Conservation (phyloP, 1,284 basidiomycete genomes). For the Melampsora americana region DNA sequence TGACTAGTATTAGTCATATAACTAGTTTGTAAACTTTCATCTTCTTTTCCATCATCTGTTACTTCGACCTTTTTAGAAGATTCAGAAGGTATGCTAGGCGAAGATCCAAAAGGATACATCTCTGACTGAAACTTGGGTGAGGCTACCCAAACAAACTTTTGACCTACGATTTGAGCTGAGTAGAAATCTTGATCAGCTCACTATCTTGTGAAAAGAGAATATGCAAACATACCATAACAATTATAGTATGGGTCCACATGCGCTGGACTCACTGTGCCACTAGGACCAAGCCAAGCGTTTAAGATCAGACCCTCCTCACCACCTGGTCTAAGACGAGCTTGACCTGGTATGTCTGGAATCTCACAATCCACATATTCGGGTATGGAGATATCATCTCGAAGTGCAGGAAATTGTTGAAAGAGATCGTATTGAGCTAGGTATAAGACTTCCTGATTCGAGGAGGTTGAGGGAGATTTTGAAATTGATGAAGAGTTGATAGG, state of each 20-base stretch:
- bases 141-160: constrained; percentile 36
- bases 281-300: constrained; percentile 86
- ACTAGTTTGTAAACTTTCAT: constrained; percentile 17
- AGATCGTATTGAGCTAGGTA: constrained; percentile 91
- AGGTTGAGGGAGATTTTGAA: background rate
- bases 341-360: constrained; percentile 61
- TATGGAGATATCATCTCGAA: constrained; percentile 69
- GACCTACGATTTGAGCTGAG: constrained; percentile 34
- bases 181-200: background rate
- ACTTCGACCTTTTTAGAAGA: background rate
- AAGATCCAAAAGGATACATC: constrained; percentile 40
- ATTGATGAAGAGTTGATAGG: too few relatives aligned
- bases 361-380: constrained; percentile 83
- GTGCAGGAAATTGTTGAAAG: constrained; percentile 73
- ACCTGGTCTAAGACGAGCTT: constrained; percentile 59
- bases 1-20: constrained; percentile 57
- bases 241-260: constrained; percentile 97
- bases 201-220: background rate
- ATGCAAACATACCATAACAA: constrained; percentile 62
- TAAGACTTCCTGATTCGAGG: constrained; percentile 55
- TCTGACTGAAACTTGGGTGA: constrained; percentile 6
- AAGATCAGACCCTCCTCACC: constrained; percentile 69
- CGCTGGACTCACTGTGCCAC: constrained; percentile 73
- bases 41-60: background rate
- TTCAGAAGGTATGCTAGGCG: background rate